Evolutionary conservation across 2,329 filamentous ascomycete genomes (phyloP), one percentile per base, ranked within the genome.

Genomic region (Pyricularia pennisetigena): DNA sequence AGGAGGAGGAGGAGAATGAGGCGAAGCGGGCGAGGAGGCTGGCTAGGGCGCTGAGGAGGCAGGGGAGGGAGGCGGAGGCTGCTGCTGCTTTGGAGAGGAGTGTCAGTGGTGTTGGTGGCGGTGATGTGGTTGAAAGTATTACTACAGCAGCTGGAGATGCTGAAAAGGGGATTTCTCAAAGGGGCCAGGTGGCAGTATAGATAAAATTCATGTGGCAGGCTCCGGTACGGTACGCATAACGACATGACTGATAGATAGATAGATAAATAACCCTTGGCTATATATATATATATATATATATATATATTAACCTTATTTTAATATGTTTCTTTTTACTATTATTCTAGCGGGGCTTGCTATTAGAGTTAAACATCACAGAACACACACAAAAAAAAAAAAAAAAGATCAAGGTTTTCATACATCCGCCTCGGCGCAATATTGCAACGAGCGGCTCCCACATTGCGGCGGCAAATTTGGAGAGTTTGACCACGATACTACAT

Each of bases 1-100:
- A 80, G 68, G 80, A 81, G 57, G 73, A 73, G 69, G 75, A 75
- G 29, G 76, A 70, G 72, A 76, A 75, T 28, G 79, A 81, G 66
- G 73, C 72, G 49, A 26, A 23, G 49, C 26, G 41, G 26, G 54
- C 54, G 26, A 35, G 35, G 32, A 28, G 32, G 4, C 12, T 26
- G 23, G 35, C 20, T 7, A 35, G n/a, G 8, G 14, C 24, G 30
- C 30, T 26, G 4, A 24, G 30, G 24, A 35, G 64, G 9, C 8
- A 41, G 32, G 26, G n/a, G 61, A 29, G 28, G 7, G 28, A 20
- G 28, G 63, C 9, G 16, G 26, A n/a, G 14, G 20, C 29, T 20
- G 63, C 28, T 20, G 63, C 28, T 24, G 20, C 63, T 12, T 12
- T n/a, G 29, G 63, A 30, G 7, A 35, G n/a, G 24, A 35, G 63